Base-by-base conservation (phyloP, 495 filamentous ascomycete species). In the Pyrenopolyporus hunteri region DNA sequence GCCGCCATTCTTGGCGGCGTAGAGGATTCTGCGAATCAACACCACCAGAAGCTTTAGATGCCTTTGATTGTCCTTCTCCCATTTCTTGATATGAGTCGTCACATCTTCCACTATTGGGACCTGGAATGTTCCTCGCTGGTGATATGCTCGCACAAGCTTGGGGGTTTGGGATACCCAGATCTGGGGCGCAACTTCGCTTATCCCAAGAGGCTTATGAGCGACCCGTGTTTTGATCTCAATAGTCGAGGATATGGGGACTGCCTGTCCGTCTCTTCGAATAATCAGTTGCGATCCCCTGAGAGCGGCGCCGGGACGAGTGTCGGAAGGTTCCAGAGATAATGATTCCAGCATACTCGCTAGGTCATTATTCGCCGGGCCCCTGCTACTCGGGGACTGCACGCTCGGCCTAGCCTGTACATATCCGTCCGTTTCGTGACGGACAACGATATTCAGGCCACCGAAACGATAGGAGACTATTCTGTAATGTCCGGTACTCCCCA, bases 171-270 rank as follows among this genome's bases (percentile, higher is more conserved):
- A 82, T 31, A 77, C 57, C 81, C 78, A 84, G 8, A 84, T 69
- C 60, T 82, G 80, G 3, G 78, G 62, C 2, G 67, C 57, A 35
- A 79, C 66, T n/a, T 81, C 73, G 13, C 48, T 11, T 29, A 79
- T 54, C 1, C 72, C 32, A 22, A 82, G 59, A 28, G 50, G 69
- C 25, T 66, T 78, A 51, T 74, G 63, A 6, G 37, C 29, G 14
- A 70, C 74, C 6, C 76, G 75, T 6, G 81, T 83, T 66, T 82
- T 83, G 69, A 84, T 76, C 65, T 83, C 77, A 25, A 82, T 62
- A 0, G 73, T 78, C 9, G 71, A 74, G 9, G 66, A 54, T 6
- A 68, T 57, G 32, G 76, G 62, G 6, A 79, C 70, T 4, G 51
- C 11, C 19, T 69, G 46, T 6, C 79, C 78, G 59, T 70, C 63